Conservation (phyloP, 768 basidiomycete genomes). For the Russula dissimulans region DNA sequence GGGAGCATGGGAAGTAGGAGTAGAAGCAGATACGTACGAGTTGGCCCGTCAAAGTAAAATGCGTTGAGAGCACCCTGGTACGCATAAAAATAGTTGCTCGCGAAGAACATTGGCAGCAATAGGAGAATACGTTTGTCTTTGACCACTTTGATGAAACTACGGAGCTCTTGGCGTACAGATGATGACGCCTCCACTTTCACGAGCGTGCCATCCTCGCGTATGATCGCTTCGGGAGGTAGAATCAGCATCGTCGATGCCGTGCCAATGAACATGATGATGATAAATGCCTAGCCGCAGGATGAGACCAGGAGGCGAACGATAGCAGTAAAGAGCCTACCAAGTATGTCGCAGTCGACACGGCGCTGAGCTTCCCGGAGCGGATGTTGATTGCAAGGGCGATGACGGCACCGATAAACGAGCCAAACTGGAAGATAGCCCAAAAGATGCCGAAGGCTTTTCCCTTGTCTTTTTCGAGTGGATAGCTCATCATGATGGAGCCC, state of each 20-base stretch:
- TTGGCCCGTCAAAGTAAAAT: slow-evolving; percentile 34
- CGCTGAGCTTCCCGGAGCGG: slow-evolving; percentile 24
- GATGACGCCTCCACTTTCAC: slow-evolving; percentile 30
- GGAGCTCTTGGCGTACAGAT: slow-evolving; percentile 25
- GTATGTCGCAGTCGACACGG: slow-evolving; percentile 34
- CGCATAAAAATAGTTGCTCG: slow-evolving; percentile 39
- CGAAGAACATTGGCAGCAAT: slow-evolving; percentile 37
- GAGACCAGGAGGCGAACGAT: neutral
- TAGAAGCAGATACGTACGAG: slow-evolving; percentile 22
- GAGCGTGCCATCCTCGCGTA: slow-evolving; percentile 35
- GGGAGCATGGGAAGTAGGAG: neutral
- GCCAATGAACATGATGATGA: slow-evolving; percentile 37
- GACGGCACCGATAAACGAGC: slow-evolving; percentile 35
- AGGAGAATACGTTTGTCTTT: slow-evolving; percentile 36
- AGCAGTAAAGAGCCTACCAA: slow-evolving; percentile 23
- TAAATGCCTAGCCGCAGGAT: slow-evolving; percentile 27
- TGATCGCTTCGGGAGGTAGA: slow-evolving; percentile 29
- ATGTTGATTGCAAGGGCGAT: slow-evolving; percentile 39
- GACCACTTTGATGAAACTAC: slow-evolving; percentile 26
- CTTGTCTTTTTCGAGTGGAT: slow-evolving; percentile 49
- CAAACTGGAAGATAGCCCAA: slow-evolving; percentile 42
- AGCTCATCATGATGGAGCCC: slow-evolving; percentile 46
- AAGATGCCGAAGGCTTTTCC: slow-evolving; percentile 43
- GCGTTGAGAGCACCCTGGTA: slow-evolving; percentile 37
- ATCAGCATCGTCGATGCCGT: slow-evolving; percentile 30